Evolutionary conservation across 345 rosid species (phyloP).

Genomic region (Gossypium mustelinum): DNA sequence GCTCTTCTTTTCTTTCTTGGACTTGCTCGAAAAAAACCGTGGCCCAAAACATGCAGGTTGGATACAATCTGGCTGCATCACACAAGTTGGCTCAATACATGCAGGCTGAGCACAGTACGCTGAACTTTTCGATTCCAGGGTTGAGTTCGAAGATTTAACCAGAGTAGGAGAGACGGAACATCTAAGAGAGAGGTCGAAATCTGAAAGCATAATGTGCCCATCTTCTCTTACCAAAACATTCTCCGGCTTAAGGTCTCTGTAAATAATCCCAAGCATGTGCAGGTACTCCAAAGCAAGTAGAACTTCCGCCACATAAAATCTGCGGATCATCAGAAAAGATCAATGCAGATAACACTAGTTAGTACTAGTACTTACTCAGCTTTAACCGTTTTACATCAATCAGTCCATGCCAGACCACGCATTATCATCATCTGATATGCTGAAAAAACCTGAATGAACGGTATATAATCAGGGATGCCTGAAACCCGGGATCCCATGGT

Average conservation of each 20-base stretch:
- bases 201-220: slow-evolving; percentile 80
- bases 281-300: slow-evolving; percentile 82
- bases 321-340: slow-evolving; percentile 17
- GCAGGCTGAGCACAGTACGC: slow-evolving; percentile 52
- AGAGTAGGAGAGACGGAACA: slow-evolving; percentile 61
- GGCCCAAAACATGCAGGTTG: slow-evolving; percentile 62
- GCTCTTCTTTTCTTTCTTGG: slow-evolving; percentile 35
- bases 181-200: slow-evolving; percentile 76
- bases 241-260: slow-evolving; percentile 84
- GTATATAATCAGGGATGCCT: not conserved
- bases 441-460: not conserved
- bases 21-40: slow-evolving; percentile 37
- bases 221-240: slow-evolving; percentile 75
- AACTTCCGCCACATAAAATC: slow-evolving; percentile 85
- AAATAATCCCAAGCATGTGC: slow-evolving; percentile 87
- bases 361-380: not conserved
- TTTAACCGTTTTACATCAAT: not conserved
- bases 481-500: not conserved
- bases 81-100: slow-evolving; percentile 51
- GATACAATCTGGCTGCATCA: slow-evolving; percentile 51
- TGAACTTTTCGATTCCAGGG: slow-evolving; percentile 39
- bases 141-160: slow-evolving; percentile 38
- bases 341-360: not conserved
- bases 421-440: not conserved
- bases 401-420: not conserved